Percentiles rank a stretch among this genome's conserved stretches.
These are phyloP conservation scores for Lasiosphaeria ovina DNA, from an alignment of 495 filamentous ascomycete genomes.

Conservation along the genomic window DNA sequence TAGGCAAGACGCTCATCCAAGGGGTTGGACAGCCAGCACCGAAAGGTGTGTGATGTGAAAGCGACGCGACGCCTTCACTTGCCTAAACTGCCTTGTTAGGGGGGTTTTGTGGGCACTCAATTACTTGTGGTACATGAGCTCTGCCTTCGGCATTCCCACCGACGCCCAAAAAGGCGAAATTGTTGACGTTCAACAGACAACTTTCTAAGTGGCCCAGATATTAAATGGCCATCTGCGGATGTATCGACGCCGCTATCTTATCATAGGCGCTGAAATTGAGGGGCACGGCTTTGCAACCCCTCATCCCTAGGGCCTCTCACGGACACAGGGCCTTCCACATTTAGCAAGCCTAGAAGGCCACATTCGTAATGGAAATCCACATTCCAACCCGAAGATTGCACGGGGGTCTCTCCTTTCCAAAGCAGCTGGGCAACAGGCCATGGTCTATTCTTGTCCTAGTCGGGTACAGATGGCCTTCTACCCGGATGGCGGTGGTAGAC, in stretches of 20 bases:
- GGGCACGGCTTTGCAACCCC: constrained; percentile 16
- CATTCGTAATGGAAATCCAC: background rate
- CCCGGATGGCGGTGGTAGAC: too few species aligned
- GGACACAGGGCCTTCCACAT: constrained; percentile 11
- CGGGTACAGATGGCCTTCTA: too few species aligned
- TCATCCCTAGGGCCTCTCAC: background rate
- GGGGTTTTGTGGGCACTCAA: too few species aligned
- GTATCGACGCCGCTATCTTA: constrained; percentile 22
- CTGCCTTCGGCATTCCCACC: too few species aligned
- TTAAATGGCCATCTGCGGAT: too few species aligned
- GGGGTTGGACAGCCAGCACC: background rate
- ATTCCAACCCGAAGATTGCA: too few species aligned
- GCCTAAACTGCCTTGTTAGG: background rate
- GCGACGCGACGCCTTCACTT: background rate
- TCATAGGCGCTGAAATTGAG: constrained; percentile 23
- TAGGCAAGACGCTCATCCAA: background rate
- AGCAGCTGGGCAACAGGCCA: too few species aligned
- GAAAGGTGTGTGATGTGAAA: background rate
- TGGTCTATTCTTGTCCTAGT: too few species aligned
- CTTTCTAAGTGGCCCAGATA: too few species aligned
- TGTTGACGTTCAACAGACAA: too few species aligned
- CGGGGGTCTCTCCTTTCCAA: too few species aligned
- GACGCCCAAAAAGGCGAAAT: background rate
- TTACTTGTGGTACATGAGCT: too few species aligned
- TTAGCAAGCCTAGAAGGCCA: constrained; percentile 7